Base-by-base conservation (phyloP, 306 rosid species). In the Leucaena leucocephala region DNA sequence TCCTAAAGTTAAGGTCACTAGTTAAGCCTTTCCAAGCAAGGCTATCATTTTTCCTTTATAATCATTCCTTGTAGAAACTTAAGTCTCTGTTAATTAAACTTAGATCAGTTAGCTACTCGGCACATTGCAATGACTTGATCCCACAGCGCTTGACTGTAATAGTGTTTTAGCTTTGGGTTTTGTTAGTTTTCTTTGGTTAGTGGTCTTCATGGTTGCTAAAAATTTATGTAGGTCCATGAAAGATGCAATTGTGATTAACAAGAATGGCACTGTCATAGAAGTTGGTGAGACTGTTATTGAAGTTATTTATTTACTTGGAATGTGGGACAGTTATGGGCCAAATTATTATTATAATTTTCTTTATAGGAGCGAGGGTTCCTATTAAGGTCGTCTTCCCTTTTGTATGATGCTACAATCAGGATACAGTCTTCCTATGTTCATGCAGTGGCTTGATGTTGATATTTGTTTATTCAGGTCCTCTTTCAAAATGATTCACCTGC, bases 401-500 rank as follows among this genome's bases (percentile, higher is more conserved):
- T 68, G 54, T 79, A 39, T 61, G 75, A 71, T 69, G 42, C 45
- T 39, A 69, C 16, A 43, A 8, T 45, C 42, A 19, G 43, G 40
- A n/a, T 22, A n/a, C 42, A 52, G 33, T 27, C 44, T 63, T 35
- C 57, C 58, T 59, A 15, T 49, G 64, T 8, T 19, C 7, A 9
- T 21, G 7, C 8, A 17, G 62, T 33, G 68, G 62, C 63, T 80
- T 61, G 66, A 59, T 59, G 38, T 27, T 59, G 66, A 66, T 17
- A 33, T 11, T 66, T 39, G 19, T 42, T 40, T 67, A 17, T 4
- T 70, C 76, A 95, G 99, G 98, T 95, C 42, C 90, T 95, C 78
- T 95, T 95, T 87, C 98, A 93, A 85, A 95, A 95, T 82, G 98
- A 95, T 87, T 95, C 99, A 8, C 94, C 99, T 10, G 98, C 99